These are phyloP conservation scores for Stephanodiscus triporus DNA, from an alignment of 108 stramenopile species.

Conservation along the genomic window DNA sequence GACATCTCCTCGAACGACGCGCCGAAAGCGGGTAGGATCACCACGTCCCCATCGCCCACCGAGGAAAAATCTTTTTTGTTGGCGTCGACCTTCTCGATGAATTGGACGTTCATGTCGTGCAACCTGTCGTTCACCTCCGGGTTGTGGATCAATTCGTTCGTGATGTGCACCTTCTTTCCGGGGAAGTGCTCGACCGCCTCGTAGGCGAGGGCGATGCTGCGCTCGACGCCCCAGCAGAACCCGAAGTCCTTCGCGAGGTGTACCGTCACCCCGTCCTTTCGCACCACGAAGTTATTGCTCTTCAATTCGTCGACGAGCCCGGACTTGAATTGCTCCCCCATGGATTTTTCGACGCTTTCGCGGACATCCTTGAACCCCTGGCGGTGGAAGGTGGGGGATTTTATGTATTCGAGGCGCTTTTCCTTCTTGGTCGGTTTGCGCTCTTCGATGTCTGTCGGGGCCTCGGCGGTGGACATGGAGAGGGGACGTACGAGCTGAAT, in stretches of 20 bases:
- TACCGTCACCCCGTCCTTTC: constrained; percentile 80
- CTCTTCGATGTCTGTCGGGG: constrained; percentile 14
- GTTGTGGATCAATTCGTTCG: constrained; percentile 97
- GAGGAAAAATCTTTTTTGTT: constrained; percentile 73
- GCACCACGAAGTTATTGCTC: constrained; percentile 65
- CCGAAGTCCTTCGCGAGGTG: constrained; percentile 86
- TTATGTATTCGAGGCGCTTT: constrained; percentile 77
- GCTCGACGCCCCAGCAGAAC: constrained; percentile 93
- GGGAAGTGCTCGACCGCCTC: constrained; percentile 93
- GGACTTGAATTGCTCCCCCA: constrained; percentile 79
- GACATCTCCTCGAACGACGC: constrained; percentile 95
- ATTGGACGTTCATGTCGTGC: constrained; percentile 86
- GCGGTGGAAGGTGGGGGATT: constrained; percentile 77
- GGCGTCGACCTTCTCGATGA: constrained; percentile 80
- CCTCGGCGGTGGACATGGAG: constrained; percentile 36
- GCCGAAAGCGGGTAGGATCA: constrained; percentile 96
- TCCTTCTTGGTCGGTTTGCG: constrained; percentile 63
- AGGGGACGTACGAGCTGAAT: constrained; percentile 9
- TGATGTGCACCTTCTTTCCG: constrained; percentile 88
- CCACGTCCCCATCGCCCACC: constrained; percentile 90
- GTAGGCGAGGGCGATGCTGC: constrained; percentile 92
- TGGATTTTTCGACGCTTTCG: constrained; percentile 67
- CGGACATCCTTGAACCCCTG: constrained; percentile 90
- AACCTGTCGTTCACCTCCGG: constrained; percentile 95
- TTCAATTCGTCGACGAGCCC: constrained; percentile 76